phyloP scores from a whole-genome alignment of 106 monocot species.

The Dendrobium chrysotoxum region DNA sequence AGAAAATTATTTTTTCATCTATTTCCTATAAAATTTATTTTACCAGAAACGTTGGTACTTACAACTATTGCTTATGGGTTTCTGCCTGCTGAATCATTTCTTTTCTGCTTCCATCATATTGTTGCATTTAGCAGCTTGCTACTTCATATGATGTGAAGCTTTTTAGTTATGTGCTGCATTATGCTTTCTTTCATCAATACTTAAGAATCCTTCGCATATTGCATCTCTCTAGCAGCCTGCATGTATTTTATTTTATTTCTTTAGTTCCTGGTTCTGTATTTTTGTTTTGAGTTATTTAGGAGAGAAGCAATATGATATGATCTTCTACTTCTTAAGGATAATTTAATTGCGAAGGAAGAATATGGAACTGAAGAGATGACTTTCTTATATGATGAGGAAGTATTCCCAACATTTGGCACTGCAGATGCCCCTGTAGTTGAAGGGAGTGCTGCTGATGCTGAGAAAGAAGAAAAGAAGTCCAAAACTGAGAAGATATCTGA shows the following conservation, averaged over 20 bases:
- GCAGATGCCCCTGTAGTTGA: slow-evolving; percentile 25
- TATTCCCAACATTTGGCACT: slow-evolving; percentile 37
- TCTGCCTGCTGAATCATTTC: neutral
- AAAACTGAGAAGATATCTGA: slow-evolving; percentile 8
- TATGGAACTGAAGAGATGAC: slow-evolving; percentile 82
- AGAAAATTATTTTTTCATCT: slow-evolving; percentile 1
- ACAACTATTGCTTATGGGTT: neutral
- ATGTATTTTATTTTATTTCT: neutral
- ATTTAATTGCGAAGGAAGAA: slow-evolving; percentile 17
- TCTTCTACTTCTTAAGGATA: slow-evolving; percentile 37
- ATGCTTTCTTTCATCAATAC: neutral
- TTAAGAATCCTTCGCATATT: neutral
- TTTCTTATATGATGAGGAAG: slow-evolving; percentile 66
- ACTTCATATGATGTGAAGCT: neutral
- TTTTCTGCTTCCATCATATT: neutral
- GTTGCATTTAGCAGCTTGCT: neutral
- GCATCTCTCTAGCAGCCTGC: neutral
- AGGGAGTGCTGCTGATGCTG: slow-evolving; percentile 21
- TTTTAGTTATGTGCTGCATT: neutral
- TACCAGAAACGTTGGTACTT: neutral
- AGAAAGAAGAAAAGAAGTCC: slow-evolving; percentile 30
- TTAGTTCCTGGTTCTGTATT: neutral
- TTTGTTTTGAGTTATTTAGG: neutral
- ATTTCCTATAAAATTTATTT: neutral
- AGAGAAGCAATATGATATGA: slow-evolving; percentile 7